Percentiles rank a stretch among this genome's conserved stretches.
Evolutionary conservation across 1,284 basidiomycete species (phyloP).

Genomic region (Phellopilus nigrolimitatus): DNA sequence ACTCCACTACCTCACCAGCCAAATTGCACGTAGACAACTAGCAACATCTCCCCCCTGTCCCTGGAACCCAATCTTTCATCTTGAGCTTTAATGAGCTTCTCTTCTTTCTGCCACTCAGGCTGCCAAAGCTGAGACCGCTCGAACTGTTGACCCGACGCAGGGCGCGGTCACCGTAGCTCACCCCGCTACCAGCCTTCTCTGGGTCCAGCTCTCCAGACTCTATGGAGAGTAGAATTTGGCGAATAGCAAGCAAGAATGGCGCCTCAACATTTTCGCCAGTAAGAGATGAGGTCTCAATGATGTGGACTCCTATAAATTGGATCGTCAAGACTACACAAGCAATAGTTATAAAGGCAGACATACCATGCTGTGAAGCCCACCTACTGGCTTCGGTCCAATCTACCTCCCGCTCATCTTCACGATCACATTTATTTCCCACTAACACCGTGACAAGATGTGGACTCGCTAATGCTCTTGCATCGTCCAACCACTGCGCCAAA

Average conservation of each 20-base stretch:
- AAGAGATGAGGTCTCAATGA: constrained; percentile 89
- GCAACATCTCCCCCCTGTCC: constrained; percentile 34
- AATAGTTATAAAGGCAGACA: constrained; percentile 22
- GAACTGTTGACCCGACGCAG: constrained; percentile 82
- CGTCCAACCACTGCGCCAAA: constrained; percentile 84
- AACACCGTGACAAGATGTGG: constrained; percentile 87
- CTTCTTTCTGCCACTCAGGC: constrained; percentile 57
- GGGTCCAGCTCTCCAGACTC: constrained; percentile 91
- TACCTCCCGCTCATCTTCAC: constrained; percentile 91
- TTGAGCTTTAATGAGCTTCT: constrained; percentile 55
- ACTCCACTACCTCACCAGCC: neutral
- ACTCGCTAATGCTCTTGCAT: constrained; percentile 85
- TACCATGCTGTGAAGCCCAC: constrained; percentile 94
- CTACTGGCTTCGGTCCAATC: constrained; percentile 90
- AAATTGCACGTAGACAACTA: constrained; percentile 3
- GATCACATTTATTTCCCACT: constrained; percentile 94
- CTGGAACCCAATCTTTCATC: constrained; percentile 54
- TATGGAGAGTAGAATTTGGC: constrained; percentile 89
- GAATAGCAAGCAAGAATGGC: constrained; percentile 87
- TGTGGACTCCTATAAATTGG: constrained; percentile 67
- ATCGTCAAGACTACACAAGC: constrained; percentile 10
- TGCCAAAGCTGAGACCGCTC: constrained; percentile 73
- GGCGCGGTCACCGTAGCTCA: constrained; percentile 93
- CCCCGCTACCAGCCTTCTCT: constrained; percentile 88
- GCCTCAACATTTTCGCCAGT: constrained; percentile 92